Base-by-base conservation (phyloP, 805 yeast genomes). In the Kuraishia floccosa region DNA sequence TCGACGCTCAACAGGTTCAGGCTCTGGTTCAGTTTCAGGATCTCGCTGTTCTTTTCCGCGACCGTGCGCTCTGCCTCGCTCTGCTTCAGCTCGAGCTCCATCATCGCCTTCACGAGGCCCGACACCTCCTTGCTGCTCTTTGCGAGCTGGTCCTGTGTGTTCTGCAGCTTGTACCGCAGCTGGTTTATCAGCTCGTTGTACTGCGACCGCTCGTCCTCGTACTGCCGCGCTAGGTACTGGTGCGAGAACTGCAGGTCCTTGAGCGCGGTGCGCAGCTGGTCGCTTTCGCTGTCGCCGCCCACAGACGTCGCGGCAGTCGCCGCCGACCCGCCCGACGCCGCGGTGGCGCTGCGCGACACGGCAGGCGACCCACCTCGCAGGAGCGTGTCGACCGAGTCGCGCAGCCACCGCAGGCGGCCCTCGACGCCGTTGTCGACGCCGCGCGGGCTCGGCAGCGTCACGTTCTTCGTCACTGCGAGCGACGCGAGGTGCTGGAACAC, bases 181-280 rank as follows among this genome's bases (percentile, higher is more conserved):
- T 67, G 67, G 39, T 68, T 74, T 30, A 76, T 63, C 3, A 68
- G 56, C 35, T 65, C 65, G 31, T 60, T 49, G 34, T 76, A 71
- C 36, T 67, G 69, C 11, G 65, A 65, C 34, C 80, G 62, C 33
- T 80, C 81, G 36, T 73, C 70, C 39, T 76, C 81, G 42, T 67
- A 80, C 41, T 77, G 82, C 44, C 73, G 72, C 2, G 78, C 65
- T 33, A 80, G 54, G 44, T 76, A 80, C 36, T 65, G 73, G 49
- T 79, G 85, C 3, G 85, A 79, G 46, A 80, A 69, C 39, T 78
- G 75, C 31, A 80, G 57, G 47, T 80, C 91, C 34, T 63, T 67
- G 30, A 80, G 55, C 0, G 86, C 85, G 0, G 79, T 70, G 17
- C 40, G 39, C 24, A 49, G 34, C 20, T 43, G 13, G 21, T 29